Evolutionary conservation across 371 early-diverging fungal species (phyloP), one percentile per base, ranked within the genome.

Genomic region (Batrachochytrium dendrobatidis): DNA sequence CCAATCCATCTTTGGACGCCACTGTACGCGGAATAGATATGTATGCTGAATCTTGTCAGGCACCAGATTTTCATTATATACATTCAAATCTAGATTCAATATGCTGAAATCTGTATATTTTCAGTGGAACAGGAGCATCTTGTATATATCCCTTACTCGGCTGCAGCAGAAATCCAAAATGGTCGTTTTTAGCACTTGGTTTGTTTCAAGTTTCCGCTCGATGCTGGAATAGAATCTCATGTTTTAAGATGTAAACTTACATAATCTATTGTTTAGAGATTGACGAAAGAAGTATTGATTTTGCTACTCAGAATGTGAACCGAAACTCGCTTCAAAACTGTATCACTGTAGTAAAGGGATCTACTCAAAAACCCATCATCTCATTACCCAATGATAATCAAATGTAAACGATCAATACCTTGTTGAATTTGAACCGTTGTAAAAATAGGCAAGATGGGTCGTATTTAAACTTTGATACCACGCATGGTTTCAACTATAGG

Each of bases 81-180:
- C 7, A 77, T 85, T 48, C 85, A 87, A 55, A 82, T 87, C 84
- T 83, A 70, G 56, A 71, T 50, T 31, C 31, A 39, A 20, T 39
- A 39, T 39, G 15, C 39, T 15, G 15, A 15, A 39, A 15, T 39
- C 20, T 39, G 20, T 20, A 4, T 28, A 26, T 12, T 20, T 48
- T 18, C 63, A 85, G 84, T 60, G 88, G 88, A 33, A 81, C 83
- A 43, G 88, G 88, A 6, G 83, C 84, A 1, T 86, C 86, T 0
- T 88, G 88, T 60, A 85, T 88, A 12, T 88, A 86, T 65, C 88
- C 88, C 7, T 60, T 88, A 2, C 65, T 88, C 10, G 86, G 81
- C 5, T 83, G 81, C 59, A 63, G 64, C 5, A 56, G 56, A 0
- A 72, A 83, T 45, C 17, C 52, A 25, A 53, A 63, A 18, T 82